Evolutionary conservation across 2,329 filamentous ascomycete species (phyloP), one percentile per base, ranked within the genome.

Genomic region (Trichoderma sp.): DNA sequence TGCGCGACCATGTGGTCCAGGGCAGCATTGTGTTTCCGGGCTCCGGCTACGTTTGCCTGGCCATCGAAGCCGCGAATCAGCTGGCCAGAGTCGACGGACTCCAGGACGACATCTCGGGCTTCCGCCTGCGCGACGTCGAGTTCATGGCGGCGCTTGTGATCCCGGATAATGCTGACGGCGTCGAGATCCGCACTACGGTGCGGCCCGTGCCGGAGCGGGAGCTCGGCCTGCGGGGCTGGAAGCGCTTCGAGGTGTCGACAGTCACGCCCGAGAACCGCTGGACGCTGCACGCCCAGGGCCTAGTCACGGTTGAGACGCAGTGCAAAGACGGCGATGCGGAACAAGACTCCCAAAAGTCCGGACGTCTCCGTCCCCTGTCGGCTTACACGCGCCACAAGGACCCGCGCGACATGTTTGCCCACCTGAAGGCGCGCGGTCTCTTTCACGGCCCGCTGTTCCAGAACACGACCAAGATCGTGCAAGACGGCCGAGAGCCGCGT

Each of bases 41-140:
- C 5, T 42, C 60, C 7, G 60, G 27, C 13, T 68, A 65, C 34
- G 32, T 68, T 17, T 63, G 60, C 8, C 58, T 68, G 53, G 67
- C 67, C 2, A 53, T 61, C 17, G 67, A 68, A 22, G 67, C 67
- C 5, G 29, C 50, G 25, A 53, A 53, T 17, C 50, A 53, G 17
- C 10, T 53, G n/a, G 39, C n/a, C 10, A 53, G 15, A 29, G 17
- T 17, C n/a, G 27, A 53, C 2, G 15, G 17, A 17, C n/a, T 32
- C 27, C 27, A 32, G 7, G 50, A n/a, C 10, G 5, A 53, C 2
- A 29, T 53, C 4, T 53, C 27, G 5, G 50, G 50, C 2, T 53
- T 29, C 27, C 50, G 50, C 17, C 17, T 53, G 10, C 50, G 50
- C 25, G 50, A 53, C 4, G 50, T 53, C 27, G 50, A 53, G 25